Base-by-base conservation (phyloP, 2,329 filamentous ascomycete genomes). In the Pseudocercospora musae region DNA sequence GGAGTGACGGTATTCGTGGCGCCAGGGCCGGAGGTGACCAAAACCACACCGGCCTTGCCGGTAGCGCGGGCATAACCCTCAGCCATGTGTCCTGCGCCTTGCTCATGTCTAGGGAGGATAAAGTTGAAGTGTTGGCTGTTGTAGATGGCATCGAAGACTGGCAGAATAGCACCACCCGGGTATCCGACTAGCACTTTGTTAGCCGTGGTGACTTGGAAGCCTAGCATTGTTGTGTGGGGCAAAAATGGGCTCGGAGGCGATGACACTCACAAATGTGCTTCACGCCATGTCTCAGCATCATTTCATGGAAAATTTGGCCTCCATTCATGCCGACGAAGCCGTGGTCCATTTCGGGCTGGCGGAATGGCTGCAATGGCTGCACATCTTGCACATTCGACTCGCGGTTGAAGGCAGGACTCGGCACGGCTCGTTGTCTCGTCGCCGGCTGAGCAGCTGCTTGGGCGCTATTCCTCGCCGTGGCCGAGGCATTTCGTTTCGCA, bases 141-240 rank as follows among this genome's bases (percentile, higher is more conserved):
- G 85, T 96, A 96, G 76, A 99, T 98, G 74, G 95, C 95, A 78
- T 99, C 95, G 81, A 97, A 98, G 48, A 98, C 94, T 72, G 95
- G 95, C 37, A 98, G 88, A 79, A 98, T 98, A 69, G 95, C 93
- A 75, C 95, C 94, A 72, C 94, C 94, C 69, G 94, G 91, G 80
- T 98, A 98, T 42, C 81, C 81, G 65, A 83, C 80, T 82, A 59
- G 69, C 55, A 55, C 25, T 52, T 48, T 61, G 57, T 67, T 64
- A 68, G 62, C 55, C 40, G 55, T 50, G 46, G 58, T 57, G 60
- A 52, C 52, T 63, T 53, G 21, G 21, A 44, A n/a, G 37, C 20
- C 54, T 40, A 11, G 42, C n/a, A 25, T 52, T 15, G 37, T 70
- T 29, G 20, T 18, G 2, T 18, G 10, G 37, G 33, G 15, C 13